Evolutionary conservation across 2,329 filamentous ascomycete genomes (phyloP), one percentile per base, ranked within the genome.

Genomic region (Paraconiothyrium brasiliense): DNA sequence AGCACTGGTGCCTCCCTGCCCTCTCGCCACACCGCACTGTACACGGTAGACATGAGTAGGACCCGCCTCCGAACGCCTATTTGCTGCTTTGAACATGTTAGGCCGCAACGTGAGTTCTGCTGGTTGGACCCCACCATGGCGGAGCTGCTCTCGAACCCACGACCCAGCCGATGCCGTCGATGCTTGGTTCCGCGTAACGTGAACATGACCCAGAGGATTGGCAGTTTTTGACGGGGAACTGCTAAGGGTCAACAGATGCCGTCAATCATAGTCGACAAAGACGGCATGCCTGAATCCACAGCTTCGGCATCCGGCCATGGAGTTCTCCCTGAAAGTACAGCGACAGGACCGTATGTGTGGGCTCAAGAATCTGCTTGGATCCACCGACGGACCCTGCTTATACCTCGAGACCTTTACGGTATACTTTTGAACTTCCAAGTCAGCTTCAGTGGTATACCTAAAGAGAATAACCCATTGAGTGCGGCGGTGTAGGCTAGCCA

Each of bases 351-450:
- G 22, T 37, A 51, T 59, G 47, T 47, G 32, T 46, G 59, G 34
- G 35, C 27, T 46, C 24, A 22, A 60, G 27, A 59, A 16, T 20
- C 22, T 52, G 60, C 56, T 64, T 44, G 34, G 64, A 54, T 58
- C 66, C 62, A 63, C 54, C 24, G n/a, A 11, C 47, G 56, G 30
- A 35, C 59, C 35, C 46, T 43, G 27, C 22, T 35, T 39, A 3
- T 20, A 34, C 44, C 47, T 63, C 54, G 48, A 62, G 57, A 59
- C 59, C 47, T 43, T 47, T 59, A 32, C 61, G 56, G 59, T 64
- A 62, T 34, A 47, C 57, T 54, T 63, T 61, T 54, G 55, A 49
- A 43, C 49, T 56, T 50, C 61, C 8, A 5, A 47, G 59, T 39
- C 57, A 60, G 47, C 51, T 27, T 54, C 22, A 49, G 22, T 47